Evolutionary conservation across 2,329 filamentous ascomycete genomes (phyloP), one percentile per base, ranked within the genome.

Genomic region (Ophiostoma novo-ulmi): DNA sequence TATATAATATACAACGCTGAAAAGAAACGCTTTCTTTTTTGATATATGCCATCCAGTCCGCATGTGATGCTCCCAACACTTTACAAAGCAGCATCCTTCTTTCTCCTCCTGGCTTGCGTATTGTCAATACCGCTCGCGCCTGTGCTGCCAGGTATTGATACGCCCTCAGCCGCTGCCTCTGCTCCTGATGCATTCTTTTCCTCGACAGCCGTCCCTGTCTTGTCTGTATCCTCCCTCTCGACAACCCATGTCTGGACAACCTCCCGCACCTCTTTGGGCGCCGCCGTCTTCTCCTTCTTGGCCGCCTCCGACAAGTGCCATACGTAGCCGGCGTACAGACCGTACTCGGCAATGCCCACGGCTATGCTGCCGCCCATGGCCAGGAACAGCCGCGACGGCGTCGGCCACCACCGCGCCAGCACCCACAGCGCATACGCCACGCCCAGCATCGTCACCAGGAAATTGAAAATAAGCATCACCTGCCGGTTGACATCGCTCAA

Each of bases 381-480:
- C 68, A 94, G 79, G 55, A 91, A 89, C 72, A 95, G 77, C 36
- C 92, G 82, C 63, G 88, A 85, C 0, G 91, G 88, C 1, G 89
- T 85, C 73, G 85, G 89, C 91, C 91, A 94, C 85, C 91, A 91
- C 68, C 88, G 84, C 1, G 90, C 90, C 20, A 86, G 85, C n/a
- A 93, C 84, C 92, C 91, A 95, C 44, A 95, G 85, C 8, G 91
- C 91, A 2, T 85, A 88, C 2, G 88, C 90, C 68, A 91, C 91
- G 64, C 94, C 92, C 2, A 94, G 82, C 69, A 97, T 91, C 69
- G 92, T 97, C 69, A 97, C 84, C 55, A 97, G 81, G 68, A 98
- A 93, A 78, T 98, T 99, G 76, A 97, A 85, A 69, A 98, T 93
- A 8, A 98, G 83, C 61, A 91, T 89, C 71, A 95, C 81, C 76